Conservation (phyloP, 2,329 filamentous ascomycete species). For the Fusarium brachygibbosum region DNA sequence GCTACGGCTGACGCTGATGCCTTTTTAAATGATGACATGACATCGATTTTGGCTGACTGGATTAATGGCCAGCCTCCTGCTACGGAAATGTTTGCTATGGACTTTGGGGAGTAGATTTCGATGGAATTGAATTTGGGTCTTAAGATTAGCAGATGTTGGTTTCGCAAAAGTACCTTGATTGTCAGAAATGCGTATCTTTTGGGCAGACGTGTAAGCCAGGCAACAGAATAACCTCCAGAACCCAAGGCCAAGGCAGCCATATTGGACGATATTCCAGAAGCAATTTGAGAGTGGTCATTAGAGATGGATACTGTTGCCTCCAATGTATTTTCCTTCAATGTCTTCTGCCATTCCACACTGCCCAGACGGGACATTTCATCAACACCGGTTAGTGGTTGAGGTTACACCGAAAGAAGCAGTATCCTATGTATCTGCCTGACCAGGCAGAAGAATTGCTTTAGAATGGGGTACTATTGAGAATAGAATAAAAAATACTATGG, state of each 20-base stretch:
- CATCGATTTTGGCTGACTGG: slow-evolving; percentile 38
- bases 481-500: fast-evolving
- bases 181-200: not conserved
- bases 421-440: slow-evolving; percentile 9
- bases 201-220: not conserved
- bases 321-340: too few relatives aligned
- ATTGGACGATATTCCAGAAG: too few relatives aligned
- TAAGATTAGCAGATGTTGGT: not conserved
- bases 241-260: not conserved
- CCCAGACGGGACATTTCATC: not conserved
- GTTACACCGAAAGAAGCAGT: not conserved
- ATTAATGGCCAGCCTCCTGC: slow-evolving; percentile 36
- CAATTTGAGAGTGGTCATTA: not conserved
- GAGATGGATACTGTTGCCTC: slow-evolving; percentile 2
- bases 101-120: slow-evolving; percentile 12
- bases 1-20: not conserved
- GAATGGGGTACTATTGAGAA: fast-evolving
- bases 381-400: not conserved
- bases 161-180: not conserved
- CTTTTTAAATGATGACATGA: slow-evolving; percentile 34
- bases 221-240: not conserved
- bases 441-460: slow-evolving; percentile 7
- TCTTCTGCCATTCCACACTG: too few relatives aligned
- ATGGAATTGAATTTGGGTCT: too few relatives aligned
- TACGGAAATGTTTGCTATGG: slow-evolving; percentile 36